Evolutionary conservation across 169 alveolate genomes (phyloP).

Genomic region (Perkinsus olseni): DNA sequence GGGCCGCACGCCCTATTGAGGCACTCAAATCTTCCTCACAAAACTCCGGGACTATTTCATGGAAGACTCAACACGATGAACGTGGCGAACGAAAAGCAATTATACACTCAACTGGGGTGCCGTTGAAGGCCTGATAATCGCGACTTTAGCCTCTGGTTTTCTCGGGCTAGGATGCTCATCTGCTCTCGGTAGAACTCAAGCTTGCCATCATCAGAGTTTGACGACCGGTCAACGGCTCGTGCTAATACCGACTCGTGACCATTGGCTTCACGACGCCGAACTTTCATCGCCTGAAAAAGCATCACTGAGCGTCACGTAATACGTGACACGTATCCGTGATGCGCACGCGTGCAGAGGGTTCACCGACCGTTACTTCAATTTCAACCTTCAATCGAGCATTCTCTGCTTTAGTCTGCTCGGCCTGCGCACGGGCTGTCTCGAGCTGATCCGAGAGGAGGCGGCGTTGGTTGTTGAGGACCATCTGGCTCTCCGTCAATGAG

Average conservation of each 20-base stretch:
- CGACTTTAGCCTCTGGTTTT: not conserved
- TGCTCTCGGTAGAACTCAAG: not conserved
- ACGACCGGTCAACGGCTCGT: not conserved
- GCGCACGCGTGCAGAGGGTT: not conserved
- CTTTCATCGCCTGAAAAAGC: not conserved
- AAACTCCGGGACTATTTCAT: not conserved
- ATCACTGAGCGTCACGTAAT: too few species aligned
- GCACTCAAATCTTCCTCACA: too few species aligned
- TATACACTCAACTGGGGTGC: not conserved
- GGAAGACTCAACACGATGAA: not conserved
- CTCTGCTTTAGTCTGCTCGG: not conserved
- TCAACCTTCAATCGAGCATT: not conserved
- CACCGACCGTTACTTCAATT: not conserved
- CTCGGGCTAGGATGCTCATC: not conserved
- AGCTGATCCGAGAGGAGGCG: not conserved
- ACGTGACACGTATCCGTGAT: too few species aligned
- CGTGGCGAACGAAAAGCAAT: not conserved
- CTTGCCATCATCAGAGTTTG: not conserved
- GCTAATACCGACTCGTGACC: not conserved
- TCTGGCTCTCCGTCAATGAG: not conserved
- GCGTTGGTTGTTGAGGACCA: not conserved
- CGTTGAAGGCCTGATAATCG: not conserved
- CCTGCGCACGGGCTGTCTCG: not conserved
- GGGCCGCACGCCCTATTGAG: too few species aligned
- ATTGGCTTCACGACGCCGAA: not conserved